Percentiles rank a stretch among this genome's conserved stretches.
phyloP scores from a whole-genome alignment of 2,329 filamentous ascomycete genomes.

The Lasiodiplodia sp. region DNA sequence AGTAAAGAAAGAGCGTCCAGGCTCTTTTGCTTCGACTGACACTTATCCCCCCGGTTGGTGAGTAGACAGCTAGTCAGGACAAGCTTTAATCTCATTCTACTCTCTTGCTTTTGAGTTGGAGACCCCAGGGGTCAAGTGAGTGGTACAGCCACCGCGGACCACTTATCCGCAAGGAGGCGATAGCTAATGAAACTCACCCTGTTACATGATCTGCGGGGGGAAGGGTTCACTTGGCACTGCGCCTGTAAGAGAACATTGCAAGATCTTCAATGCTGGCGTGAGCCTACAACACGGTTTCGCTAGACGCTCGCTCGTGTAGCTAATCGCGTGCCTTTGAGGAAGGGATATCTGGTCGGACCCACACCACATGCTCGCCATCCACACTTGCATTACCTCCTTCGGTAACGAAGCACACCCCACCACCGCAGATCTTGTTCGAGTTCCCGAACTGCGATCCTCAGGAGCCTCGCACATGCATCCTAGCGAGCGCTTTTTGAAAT shows the following conservation, averaged over 20 bases:
- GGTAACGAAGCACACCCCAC: not conserved
- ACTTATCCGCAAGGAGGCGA: not conserved
- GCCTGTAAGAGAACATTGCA: conserved; percentile 6
- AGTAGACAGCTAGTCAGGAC: not conserved
- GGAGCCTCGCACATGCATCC: not conserved
- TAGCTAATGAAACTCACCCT: conserved; percentile 4
- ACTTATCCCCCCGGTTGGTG: not conserved
- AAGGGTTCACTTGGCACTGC: conserved; percentile 18
- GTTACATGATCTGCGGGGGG: conserved; percentile 21
- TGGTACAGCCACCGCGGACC: conserved; percentile 1
- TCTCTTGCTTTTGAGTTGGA: conserved; percentile 4
- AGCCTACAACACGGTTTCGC: conserved; percentile 3
- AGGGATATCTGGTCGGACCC: not conserved
- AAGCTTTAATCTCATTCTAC: not conserved
- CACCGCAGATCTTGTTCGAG: not conserved
- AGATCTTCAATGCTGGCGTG: not conserved
- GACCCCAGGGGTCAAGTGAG: not conserved
- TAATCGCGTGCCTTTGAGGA: not conserved
- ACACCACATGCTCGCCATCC: not conserved
- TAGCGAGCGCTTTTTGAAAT: not conserved
- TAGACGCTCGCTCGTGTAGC: conserved; percentile 1
- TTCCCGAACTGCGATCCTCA: not conserved
- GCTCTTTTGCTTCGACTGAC: not conserved
- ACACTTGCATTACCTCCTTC: not conserved
- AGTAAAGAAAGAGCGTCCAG: not conserved